Percentiles rank a stretch among this genome's conserved stretches.
These are phyloP conservation scores for Dinochytrium kinnereticum DNA, from an alignment of 371 early-diverging fungal species.

Conservation along the genomic window DNA sequence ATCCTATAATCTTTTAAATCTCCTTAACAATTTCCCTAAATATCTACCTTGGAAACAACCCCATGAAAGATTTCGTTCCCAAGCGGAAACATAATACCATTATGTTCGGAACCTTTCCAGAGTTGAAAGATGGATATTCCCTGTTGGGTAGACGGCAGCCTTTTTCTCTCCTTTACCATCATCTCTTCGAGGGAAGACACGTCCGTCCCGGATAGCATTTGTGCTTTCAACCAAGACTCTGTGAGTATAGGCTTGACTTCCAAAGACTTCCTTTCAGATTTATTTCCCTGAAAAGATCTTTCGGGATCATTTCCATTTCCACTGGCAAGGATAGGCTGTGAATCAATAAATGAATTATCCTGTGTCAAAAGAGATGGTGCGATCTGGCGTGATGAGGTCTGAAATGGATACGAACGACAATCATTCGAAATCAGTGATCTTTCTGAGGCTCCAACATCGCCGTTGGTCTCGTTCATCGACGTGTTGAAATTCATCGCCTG, in stretches of 20 bases:
- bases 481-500: too few relatives aligned
- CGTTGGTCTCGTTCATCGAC: too few relatives aligned
- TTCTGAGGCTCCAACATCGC: too few relatives aligned
- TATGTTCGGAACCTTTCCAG: background rate
- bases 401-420: too few relatives aligned
- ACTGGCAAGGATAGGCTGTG: too few relatives aligned
- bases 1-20: background rate
- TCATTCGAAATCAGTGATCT: too few relatives aligned
- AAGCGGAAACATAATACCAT: constrained; percentile 38
- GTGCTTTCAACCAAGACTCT: background rate
- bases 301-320: too few relatives aligned
- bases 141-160: constrained; percentile 35
- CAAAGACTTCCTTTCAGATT: too few relatives aligned
- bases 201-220: background rate
- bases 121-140: constrained; percentile 20
- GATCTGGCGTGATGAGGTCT: too few relatives aligned
- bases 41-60: constrained; percentile 17
- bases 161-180: constrained; percentile 41
- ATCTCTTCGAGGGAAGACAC: constrained; percentile 6
- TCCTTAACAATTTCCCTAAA: constrained; percentile 1
- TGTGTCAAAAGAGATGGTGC: too few relatives aligned
- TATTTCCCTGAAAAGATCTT: too few relatives aligned
- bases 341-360: too few relatives aligned
- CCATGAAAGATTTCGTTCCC: constrained; percentile 38
- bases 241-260: background rate